Conservation (phyloP, 1,284 basidiomycete genomes). For the Naganishia cerealis region DNA sequence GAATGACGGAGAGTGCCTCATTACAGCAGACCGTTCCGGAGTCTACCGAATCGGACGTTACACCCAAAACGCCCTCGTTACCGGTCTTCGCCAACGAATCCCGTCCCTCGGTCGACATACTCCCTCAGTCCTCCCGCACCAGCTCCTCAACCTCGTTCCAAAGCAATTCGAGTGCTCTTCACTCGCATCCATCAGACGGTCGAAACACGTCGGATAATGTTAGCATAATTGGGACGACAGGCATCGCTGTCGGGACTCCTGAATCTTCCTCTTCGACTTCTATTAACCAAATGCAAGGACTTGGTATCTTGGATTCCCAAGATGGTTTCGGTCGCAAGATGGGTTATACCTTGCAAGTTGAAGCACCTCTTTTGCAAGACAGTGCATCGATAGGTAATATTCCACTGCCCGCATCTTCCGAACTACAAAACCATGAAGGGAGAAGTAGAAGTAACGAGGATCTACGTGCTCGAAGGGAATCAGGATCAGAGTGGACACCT, state of each 20-base stretch:
- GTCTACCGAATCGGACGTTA: not conserved
- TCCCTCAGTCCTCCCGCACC: conserved; percentile 5
- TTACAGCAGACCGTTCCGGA: not conserved
- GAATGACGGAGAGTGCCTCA: not conserved
- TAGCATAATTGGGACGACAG: not conserved
- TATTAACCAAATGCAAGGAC: not conserved
- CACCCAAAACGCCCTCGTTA: not conserved
- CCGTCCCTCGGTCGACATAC: not conserved
- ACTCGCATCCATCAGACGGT: not conserved
- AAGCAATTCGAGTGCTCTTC: conserved; percentile 6
- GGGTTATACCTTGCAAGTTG: conserved; percentile 23
- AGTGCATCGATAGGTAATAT: not conserved
- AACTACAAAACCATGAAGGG: not conserved
- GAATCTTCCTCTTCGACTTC: not conserved
- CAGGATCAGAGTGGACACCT: conserved; percentile 9
- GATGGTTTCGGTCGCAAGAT: conserved; percentile 16
- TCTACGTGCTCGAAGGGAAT: not conserved
- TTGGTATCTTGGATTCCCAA: not conserved
- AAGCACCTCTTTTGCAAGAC: conserved; percentile 7
- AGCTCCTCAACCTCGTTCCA: conserved; percentile 10
- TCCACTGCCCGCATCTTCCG: not conserved
- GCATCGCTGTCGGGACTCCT: conserved; percentile 10
- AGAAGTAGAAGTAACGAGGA: conserved; percentile 10
- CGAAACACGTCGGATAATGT: conserved; percentile 2
- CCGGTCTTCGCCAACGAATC: not conserved